Evolutionary conservation across 257 asterid species (phyloP), one percentile per base, ranked within the genome.

Genomic region (Rhazya stricta): DNA sequence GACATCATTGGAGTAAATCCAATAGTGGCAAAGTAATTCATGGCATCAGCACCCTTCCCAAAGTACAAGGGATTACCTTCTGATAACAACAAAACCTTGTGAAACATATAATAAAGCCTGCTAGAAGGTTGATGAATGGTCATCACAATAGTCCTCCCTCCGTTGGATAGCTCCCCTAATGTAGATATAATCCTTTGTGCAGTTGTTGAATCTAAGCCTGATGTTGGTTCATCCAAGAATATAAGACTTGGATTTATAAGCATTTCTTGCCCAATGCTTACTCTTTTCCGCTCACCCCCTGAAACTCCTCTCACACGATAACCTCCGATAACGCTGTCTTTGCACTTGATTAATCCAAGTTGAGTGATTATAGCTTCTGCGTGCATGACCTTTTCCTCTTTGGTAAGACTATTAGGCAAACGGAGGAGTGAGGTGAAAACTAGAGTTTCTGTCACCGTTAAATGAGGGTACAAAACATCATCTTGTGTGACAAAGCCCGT

Each of bases 401-500:
- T 81, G 0, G 82, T 76, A 1, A 89, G 45, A 7, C 69, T 73
- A 13, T 78, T 72, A 0, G 98, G 97, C 60, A 94, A 73, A 19
- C 97, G 90, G 0, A 94, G 78, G 5, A 88, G 86, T 4, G 98
- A 96, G 10, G 96, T 87, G 85, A 73, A 94, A 16, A 88, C 82
- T 0, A 94, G 85, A 3, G 98, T 90, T 62, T 94, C 98, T 0
- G 83, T 79, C 15, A 94, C 97, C 0, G 96, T 94, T 1, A 94
- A 79, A 77, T 94, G 96, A 41, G 97, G 96, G 34, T 89, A 88
- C 57, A 91, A 69, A 12, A 89, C 61, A 29, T 94, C 97, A 16
- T 94, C 96, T 48, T 94, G 98, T 0, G 96, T 83, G n/a, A 94
- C 97, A 60, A 91, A 94, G n/a, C 97, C 98, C 0, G 86, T 91